phyloP scores from a whole-genome alignment of 1,284 basidiomycete species.

The Trichosporon sp. region DNA sequence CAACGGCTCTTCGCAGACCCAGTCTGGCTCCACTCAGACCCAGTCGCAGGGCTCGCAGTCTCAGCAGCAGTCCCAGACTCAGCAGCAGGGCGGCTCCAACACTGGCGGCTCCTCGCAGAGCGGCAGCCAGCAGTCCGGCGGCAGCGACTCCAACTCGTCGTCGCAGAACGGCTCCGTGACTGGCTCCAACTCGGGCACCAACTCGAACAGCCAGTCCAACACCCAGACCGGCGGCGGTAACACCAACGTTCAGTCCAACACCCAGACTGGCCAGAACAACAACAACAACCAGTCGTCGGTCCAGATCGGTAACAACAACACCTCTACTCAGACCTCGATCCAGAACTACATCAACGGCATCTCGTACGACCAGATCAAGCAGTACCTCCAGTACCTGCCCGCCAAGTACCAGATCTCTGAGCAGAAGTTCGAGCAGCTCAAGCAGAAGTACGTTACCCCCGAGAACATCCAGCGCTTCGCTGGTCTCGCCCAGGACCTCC shows the following conservation, averaged over 20 bases:
- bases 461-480: not conserved
- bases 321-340: not conserved
- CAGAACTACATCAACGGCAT: not conserved
- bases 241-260: constrained; percentile 3
- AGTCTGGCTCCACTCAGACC: not conserved
- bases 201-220: constrained; percentile 5
- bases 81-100: not conserved
- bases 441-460: constrained; percentile 11
- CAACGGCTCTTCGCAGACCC: not conserved
- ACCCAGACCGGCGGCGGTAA: constrained; percentile 3
- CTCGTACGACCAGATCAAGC: constrained; percentile 6
- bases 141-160: not conserved
- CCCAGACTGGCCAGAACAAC: not conserved
- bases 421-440: constrained; percentile 16
- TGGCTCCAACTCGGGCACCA: not conserved
- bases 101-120: not conserved
- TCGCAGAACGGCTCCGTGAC: not conserved
- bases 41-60: not conserved
- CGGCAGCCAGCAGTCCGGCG: not conserved
- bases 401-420: constrained; percentile 18
- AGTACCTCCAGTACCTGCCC: constrained; percentile 3
- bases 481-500: not conserved
- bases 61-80: constrained; percentile 1
- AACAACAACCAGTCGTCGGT: not conserved
- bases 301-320: not conserved